phyloP scores from a whole-genome alignment of 257 asterid species.

The Solanum stenotomum region DNA sequence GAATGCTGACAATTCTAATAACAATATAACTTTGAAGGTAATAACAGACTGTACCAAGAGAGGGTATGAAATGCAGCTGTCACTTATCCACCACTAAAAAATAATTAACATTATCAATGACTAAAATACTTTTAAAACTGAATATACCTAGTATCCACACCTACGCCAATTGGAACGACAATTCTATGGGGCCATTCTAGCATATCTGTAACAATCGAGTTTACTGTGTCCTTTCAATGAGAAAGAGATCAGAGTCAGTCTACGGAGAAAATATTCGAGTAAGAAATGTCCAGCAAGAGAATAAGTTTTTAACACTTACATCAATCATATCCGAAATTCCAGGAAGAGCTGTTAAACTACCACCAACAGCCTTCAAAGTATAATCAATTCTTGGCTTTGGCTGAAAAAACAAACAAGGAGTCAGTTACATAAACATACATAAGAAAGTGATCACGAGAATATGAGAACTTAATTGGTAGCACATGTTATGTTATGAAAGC shows the following conservation, averaged over 20 bases:
- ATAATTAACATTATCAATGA: neutral
- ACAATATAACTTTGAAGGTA: neutral
- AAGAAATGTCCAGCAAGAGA: neutral
- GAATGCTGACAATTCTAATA: neutral
- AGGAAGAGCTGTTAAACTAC: slow-evolving; percentile 93
- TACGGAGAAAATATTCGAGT: neutral
- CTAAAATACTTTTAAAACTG: neutral
- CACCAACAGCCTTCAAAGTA: slow-evolving; percentile 89
- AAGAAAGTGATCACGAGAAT: neutral
- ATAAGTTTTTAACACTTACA: slow-evolving; percentile 38
- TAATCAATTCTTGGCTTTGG: slow-evolving; percentile 93
- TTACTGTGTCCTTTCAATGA: slow-evolving; percentile 65
- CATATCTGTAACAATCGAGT: slow-evolving; percentile 72
- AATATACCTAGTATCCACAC: slow-evolving; percentile 69
- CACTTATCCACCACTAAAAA: neutral
- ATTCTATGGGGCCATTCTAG: slow-evolving; percentile 99
- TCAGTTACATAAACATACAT: neutral
- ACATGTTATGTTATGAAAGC: neutral
- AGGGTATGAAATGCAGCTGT: neutral
- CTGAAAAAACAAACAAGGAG: slow-evolving; percentile 31
- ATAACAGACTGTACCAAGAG: neutral
- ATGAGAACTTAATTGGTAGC: neutral
- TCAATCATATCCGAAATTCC: slow-evolving; percentile 95
- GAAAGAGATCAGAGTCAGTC: slow-evolving; percentile 16
- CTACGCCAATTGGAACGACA: slow-evolving; percentile 90